These are phyloP conservation scores for Musa acuminata DNA, from an alignment of 176 grass and related monocot genomes.

Conservation along the genomic window DNA sequence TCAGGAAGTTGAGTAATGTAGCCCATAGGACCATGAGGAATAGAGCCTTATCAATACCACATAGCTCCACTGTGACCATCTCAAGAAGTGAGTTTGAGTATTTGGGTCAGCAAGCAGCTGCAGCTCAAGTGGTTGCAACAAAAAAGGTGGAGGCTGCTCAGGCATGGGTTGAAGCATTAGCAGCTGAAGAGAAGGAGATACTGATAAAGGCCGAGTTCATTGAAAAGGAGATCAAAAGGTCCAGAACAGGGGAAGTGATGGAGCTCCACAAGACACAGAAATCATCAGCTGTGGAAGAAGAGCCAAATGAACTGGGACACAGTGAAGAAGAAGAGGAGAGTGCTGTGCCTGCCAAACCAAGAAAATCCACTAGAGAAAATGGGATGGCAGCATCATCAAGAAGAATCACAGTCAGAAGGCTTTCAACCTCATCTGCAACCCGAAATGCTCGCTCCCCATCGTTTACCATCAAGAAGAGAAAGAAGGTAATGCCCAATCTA, in stretches of 20 bases:
- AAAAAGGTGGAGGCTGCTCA: conserved; percentile 19
- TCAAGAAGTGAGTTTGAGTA: conserved; percentile 87
- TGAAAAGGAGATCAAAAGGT: conserved; percentile 28
- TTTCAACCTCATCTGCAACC: conserved; percentile 26
- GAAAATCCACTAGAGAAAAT: conserved; percentile 29
- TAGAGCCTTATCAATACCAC: conserved; percentile 18
- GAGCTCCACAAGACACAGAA: conserved; percentile 20
- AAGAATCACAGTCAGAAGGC: conserved; percentile 23
- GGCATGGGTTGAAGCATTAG: conserved; percentile 15
- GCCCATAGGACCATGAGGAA: conserved; percentile 36
- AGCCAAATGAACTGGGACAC: conserved; percentile 16
- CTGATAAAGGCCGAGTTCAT: conserved; percentile 27
- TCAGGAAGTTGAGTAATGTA: conserved; percentile 50
- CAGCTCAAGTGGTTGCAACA: background rate
- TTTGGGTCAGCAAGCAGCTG: conserved; percentile 21
- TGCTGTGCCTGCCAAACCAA: conserved; percentile 23
- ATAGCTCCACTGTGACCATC: conserved; percentile 33
- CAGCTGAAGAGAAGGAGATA: conserved; percentile 49
- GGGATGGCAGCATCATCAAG: conserved; percentile 30
- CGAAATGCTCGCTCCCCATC: conserved; percentile 45
- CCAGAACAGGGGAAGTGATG: conserved; percentile 17
- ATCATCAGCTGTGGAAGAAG: conserved; percentile 24
- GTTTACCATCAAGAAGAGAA: conserved; percentile 66
- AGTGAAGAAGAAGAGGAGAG: conserved; percentile 29
- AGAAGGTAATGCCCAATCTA: conserved; percentile 62